Conservation (phyloP, 2,329 filamentous ascomycete species). For the Ophiostoma ips region DNA sequence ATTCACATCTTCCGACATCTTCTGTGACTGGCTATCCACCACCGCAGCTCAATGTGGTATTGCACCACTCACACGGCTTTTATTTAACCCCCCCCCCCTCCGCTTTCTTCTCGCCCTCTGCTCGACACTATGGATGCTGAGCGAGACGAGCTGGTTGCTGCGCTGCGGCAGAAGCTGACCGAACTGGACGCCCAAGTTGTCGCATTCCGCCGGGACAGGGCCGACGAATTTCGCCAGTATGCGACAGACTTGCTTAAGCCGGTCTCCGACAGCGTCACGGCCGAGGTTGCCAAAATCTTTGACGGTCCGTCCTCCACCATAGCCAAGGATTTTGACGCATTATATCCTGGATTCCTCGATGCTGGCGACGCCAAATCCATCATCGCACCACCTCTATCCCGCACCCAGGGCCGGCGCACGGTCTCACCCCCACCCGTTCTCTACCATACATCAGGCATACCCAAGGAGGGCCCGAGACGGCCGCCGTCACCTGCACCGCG, state of each 20-base stretch:
- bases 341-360: conserved; percentile 19
- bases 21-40: not conserved
- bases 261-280: conserved; percentile 32
- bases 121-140: conserved; percentile 22
- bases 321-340: conserved; percentile 29
- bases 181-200: conserved; percentile 44
- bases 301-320: conserved; percentile 24
- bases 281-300: conserved; percentile 32
- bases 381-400: conserved; percentile 7
- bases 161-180: conserved; percentile 38
- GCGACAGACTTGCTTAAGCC: conserved; percentile 35
- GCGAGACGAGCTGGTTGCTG: conserved; percentile 30
- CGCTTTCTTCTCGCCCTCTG: not conserved
- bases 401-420: conserved; percentile 12
- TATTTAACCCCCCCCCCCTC: not conserved
- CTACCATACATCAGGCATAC: conserved; percentile 24
- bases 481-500: conserved; percentile 13
- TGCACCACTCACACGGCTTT: not conserved
- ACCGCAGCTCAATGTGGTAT: not conserved
- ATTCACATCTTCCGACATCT: not conserved
- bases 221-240: conserved; percentile 41
- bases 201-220: conserved; percentile 42
- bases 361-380: conserved; percentile 19
- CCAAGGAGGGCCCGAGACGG: conserved; percentile 21
- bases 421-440: conserved; percentile 27